phyloP scores from a whole-genome alignment of 2,329 filamentous ascomycete genomes.

The Huntiella savannae region DNA sequence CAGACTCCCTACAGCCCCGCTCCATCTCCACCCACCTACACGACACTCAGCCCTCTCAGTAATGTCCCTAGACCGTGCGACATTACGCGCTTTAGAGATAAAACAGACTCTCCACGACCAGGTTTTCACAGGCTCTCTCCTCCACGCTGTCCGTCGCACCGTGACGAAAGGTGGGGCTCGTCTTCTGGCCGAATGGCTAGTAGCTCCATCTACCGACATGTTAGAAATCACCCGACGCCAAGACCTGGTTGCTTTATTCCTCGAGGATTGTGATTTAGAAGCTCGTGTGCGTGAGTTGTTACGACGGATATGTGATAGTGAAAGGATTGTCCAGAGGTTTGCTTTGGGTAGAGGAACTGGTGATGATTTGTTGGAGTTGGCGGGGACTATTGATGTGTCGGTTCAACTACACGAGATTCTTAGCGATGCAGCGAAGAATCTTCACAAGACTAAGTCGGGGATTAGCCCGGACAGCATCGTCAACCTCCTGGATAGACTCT shows the following conservation, averaged over 20 bases:
- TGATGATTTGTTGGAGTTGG: slow-evolving; percentile 72
- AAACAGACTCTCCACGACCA: slow-evolving; percentile 70
- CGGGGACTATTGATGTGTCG: slow-evolving; percentile 61
- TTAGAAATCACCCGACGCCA: slow-evolving; percentile 59
- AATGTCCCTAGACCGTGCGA: slow-evolving; percentile 86
- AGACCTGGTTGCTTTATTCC: slow-evolving; percentile 61
- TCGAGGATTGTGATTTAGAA: slow-evolving; percentile 45
- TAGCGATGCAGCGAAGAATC: no score
- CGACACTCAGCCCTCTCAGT: slow-evolving; percentile 55
- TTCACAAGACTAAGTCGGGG: neutral
- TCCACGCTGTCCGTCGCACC: slow-evolving; percentile 78
- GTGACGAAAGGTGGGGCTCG: slow-evolving; percentile 82
- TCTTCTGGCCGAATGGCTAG: slow-evolving; percentile 64
- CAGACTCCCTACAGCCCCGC: slow-evolving; percentile 54
- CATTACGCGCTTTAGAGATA: slow-evolving; percentile 74
- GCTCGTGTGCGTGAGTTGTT: slow-evolving; percentile 52
- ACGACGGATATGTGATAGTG: slow-evolving; percentile 61
- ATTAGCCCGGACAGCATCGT: slow-evolving; percentile 19
- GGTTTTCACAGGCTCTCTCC: slow-evolving; percentile 58
- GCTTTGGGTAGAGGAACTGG: slow-evolving; percentile 79
- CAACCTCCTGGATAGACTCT: slow-evolving; percentile 36
- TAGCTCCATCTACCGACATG: slow-evolving; percentile 69
- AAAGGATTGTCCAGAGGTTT: slow-evolving; percentile 85
- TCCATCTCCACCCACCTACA: slow-evolving; percentile 68
- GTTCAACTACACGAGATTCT: slow-evolving; percentile 22